Evolutionary conservation across 2,329 filamentous ascomycete genomes (phyloP).

Genomic region (Cercospora brassicicola): DNA sequence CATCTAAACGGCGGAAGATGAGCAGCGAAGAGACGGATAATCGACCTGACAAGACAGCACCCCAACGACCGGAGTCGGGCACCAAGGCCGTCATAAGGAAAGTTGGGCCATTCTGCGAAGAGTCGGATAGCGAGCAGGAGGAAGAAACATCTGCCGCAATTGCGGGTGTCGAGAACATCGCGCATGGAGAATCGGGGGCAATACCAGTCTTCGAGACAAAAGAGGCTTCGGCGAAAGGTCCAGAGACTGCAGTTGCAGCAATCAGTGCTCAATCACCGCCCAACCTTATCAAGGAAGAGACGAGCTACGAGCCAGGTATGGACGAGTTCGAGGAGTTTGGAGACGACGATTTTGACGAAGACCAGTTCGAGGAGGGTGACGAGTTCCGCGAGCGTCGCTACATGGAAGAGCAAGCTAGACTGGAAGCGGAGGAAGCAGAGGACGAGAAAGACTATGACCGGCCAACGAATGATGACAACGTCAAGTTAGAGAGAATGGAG

Average conservation of each 20-base stretch:
- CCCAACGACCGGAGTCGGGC: conserved; percentile 30
- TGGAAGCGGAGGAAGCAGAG: conserved; percentile 57
- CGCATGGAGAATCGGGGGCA: conserved; percentile 17
- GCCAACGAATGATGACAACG: conserved; percentile 23
- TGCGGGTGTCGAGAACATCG: conserved; percentile 21
- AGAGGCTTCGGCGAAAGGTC: background rate
- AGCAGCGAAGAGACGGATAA: conserved; percentile 10
- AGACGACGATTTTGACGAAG: conserved; percentile 60
- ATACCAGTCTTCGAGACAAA: conserved; percentile 17
- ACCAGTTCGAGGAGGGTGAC: conserved; percentile 57
- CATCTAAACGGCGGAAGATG: conserved; percentile 46
- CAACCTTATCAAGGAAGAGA: conserved; percentile 49
- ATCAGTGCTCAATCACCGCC: conserved; percentile 12
- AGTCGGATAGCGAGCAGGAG: conserved; percentile 63
- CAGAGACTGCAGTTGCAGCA: background rate
- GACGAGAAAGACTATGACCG: conserved; percentile 44
- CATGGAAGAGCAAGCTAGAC: conserved; percentile 68
- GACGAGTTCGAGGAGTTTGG: conserved; percentile 56
- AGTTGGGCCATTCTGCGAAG: conserved; percentile 66
- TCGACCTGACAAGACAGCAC: conserved; percentile 41
- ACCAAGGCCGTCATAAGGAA: background rate
- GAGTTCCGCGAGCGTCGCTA: conserved; percentile 58
- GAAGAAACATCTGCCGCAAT: conserved; percentile 33
- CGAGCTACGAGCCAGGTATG: conserved; percentile 48
- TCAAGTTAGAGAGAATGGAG: conserved; percentile 4